Evolutionary conservation across 805 yeast genomes (phyloP).

Genomic region (Spathaspora girioi): DNA sequence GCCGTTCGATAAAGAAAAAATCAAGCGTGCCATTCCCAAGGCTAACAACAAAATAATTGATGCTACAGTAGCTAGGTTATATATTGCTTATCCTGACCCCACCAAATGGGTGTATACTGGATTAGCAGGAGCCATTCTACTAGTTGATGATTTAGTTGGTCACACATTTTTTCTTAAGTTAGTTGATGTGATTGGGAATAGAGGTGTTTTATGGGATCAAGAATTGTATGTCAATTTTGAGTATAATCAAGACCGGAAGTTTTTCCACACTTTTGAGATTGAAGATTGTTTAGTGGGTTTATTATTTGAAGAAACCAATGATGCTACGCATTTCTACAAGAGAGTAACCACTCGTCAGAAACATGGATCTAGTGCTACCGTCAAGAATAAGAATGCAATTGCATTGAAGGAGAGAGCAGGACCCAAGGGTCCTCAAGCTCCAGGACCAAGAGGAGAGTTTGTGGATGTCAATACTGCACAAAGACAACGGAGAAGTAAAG

Average conservation of each 20-base stretch:
- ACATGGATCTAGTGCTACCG: constrained; percentile 83
- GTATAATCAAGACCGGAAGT: constrained; percentile 90
- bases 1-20: constrained; percentile 74
- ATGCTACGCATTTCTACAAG: constrained; percentile 83
- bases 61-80: constrained; percentile 85
- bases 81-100: constrained; percentile 85
- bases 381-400: constrained; percentile 82
- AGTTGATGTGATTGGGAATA: constrained; percentile 76
- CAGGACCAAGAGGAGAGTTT: constrained; percentile 68
- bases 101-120: constrained; percentile 86
- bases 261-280: constrained; percentile 90
- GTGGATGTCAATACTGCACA: constrained; percentile 47
- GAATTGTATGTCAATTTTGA: constrained; percentile 85
- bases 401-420: constrained; percentile 55
- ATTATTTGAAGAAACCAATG: constrained; percentile 82
- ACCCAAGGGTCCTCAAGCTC: constrained; percentile 21
- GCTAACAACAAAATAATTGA: constrained; percentile 82
- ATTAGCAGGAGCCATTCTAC: constrained; percentile 76
- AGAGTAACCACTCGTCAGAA: constrained; percentile 71
- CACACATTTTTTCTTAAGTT: constrained; percentile 88
- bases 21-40: constrained; percentile 87
- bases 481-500: constrained; percentile 53
- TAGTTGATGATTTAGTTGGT: constrained; percentile 92
- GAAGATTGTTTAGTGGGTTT: constrained; percentile 88
- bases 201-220: constrained; percentile 97